Percentiles rank a stretch among this genome's conserved stretches.
Conservation (phyloP, 306 rosid genomes). For the Ziziphus jujuba region DNA sequence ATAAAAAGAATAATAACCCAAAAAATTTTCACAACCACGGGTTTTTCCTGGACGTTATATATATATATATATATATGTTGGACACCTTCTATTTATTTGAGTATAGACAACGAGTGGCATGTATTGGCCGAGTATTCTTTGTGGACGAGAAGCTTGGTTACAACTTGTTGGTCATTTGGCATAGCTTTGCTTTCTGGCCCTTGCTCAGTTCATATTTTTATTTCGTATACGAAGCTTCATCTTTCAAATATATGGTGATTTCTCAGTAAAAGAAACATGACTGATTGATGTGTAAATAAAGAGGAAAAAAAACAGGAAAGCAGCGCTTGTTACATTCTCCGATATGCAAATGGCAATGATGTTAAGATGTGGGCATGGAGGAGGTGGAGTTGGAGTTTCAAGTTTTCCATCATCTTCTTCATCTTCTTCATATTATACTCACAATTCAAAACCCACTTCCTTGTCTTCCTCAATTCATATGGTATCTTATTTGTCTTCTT, state of each 20-base stretch:
- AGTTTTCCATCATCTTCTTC: slow-evolving; percentile 47
- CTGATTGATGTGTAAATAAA: not conserved
- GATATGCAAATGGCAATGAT: slow-evolving; percentile 59
- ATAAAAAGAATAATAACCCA: not conserved
- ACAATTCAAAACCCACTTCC: slow-evolving; percentile 43
- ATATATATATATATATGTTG: not conserved
- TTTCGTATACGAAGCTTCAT: not conserved
- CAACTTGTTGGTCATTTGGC: not conserved
- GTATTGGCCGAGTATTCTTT: slow-evolving; percentile 4
- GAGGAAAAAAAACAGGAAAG: not conserved
- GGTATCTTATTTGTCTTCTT: slow-evolving; percentile 35
- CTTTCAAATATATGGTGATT: not conserved
- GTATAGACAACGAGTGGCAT: slow-evolving; percentile 14
- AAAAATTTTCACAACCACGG: not conserved
- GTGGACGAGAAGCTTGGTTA: slow-evolving; percentile 13
- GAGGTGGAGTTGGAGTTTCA: slow-evolving; percentile 44
- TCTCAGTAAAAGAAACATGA: not conserved
- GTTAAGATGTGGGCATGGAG: slow-evolving; percentile 45
- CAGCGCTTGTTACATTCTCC: not conserved
- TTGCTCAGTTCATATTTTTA: not conserved
- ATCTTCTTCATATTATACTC: slow-evolving; percentile 46
- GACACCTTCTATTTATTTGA: not conserved
- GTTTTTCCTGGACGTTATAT: not conserved
- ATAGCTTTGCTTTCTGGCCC: not conserved
- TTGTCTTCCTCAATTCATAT: slow-evolving; percentile 36